Evolutionary conservation across 2,329 filamentous ascomycete species (phyloP).

Genomic region (Hypoxylon sp.): DNA sequence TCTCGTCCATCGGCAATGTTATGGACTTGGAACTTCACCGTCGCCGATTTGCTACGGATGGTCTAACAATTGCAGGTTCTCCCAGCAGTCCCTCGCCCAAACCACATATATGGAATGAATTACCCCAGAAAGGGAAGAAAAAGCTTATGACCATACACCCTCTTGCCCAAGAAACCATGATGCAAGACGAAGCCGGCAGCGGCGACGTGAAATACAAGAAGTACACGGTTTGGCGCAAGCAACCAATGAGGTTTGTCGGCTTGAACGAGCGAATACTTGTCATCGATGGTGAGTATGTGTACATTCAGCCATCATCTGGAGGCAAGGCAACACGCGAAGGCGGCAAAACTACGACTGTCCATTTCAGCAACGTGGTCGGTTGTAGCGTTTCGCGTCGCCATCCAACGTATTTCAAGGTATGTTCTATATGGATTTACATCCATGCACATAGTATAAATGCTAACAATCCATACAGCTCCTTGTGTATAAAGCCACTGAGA

Average conservation of each 20-base stretch:
- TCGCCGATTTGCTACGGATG: slow-evolving; percentile 81
- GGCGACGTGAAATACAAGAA: slow-evolving; percentile 75
- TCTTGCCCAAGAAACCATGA: slow-evolving; percentile 74
- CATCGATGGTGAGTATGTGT: slow-evolving; percentile 88
- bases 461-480: slow-evolving; percentile 65
- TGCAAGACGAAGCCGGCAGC: slow-evolving; percentile 70
- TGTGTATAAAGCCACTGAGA: slow-evolving; percentile 82
- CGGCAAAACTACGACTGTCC: slow-evolving; percentile 83
- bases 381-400: slow-evolving; percentile 86
- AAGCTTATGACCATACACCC: slow-evolving; percentile 74
- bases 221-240: slow-evolving; percentile 85
- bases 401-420: slow-evolving; percentile 83
- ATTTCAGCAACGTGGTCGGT: slow-evolving; percentile 85
- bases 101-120: slow-evolving; percentile 66
- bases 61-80: slow-evolving; percentile 76
- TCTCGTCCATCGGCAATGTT: slow-evolving; percentile 82
- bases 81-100: slow-evolving; percentile 80
- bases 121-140: slow-evolving; percentile 66
- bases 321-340: slow-evolving; percentile 76
- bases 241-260: slow-evolving; percentile 84
- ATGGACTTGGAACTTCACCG: slow-evolving; percentile 82
- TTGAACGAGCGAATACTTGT: slow-evolving; percentile 82
- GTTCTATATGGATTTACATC: slow-evolving; percentile 44
- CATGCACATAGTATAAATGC: neutral
- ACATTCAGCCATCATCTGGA: slow-evolving; percentile 81